Conservation (phyloP, 2,329 filamentous ascomycete genomes). For the Fusarium phyllophilum region DNA sequence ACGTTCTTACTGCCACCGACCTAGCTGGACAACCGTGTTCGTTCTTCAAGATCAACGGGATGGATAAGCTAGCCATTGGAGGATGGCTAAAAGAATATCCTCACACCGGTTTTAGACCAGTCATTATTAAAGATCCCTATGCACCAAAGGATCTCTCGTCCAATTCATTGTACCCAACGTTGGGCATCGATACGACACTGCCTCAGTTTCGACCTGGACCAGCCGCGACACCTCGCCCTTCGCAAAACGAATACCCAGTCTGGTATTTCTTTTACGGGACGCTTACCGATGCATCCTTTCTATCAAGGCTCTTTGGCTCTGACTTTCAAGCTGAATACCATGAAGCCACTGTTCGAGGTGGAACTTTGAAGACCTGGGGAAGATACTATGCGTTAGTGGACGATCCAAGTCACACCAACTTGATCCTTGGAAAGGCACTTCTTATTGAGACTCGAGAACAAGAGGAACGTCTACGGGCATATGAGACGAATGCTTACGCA, state of each 20-base stretch:
- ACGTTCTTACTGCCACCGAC: neutral
- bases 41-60: conserved; percentile 5
- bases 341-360: neutral
- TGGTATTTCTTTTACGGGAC: conserved; percentile 20
- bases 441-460: neutral
- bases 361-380: neutral
- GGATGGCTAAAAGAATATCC: neutral
- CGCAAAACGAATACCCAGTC: conserved; percentile 3
- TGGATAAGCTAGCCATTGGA: neutral
- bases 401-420: neutral
- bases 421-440: neutral
- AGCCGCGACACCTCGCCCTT: neutral
- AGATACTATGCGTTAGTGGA: conserved; percentile 4
- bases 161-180: neutral
- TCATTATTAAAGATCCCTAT: neutral
- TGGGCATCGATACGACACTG: conserved; percentile 14
- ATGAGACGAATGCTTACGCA: conserved; percentile 10
- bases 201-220: neutral
- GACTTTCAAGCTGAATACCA: neutral
- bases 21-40: neutral
- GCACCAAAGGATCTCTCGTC: neutral
- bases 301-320: neutral
- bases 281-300: neutral
- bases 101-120: neutral
- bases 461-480: neutral